phyloP scores from a whole-genome alignment of 1,139 yeast species.

The Saccharomycopsis hybrid region DNA sequence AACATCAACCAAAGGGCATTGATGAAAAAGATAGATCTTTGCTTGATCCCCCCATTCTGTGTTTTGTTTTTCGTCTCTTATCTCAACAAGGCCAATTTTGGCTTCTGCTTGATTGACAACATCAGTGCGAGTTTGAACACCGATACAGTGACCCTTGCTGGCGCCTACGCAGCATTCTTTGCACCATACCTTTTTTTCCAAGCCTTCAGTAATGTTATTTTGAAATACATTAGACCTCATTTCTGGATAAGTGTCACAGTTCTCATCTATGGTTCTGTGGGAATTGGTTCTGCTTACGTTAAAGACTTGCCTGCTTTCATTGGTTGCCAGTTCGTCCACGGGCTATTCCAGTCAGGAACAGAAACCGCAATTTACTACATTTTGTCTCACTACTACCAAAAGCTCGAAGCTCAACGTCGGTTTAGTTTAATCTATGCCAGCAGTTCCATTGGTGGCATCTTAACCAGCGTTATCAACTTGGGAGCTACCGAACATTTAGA shows the following conservation, averaged over 20 bases:
- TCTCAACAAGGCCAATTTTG: slow-evolving; percentile 66
- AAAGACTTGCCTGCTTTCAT: slow-evolving; percentile 51
- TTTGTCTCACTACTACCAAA: slow-evolving; percentile 48
- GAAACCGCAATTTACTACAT: slow-evolving; percentile 71
- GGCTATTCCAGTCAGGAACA: slow-evolving; percentile 61
- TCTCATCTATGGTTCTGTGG: slow-evolving; percentile 53
- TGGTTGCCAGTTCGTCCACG: slow-evolving; percentile 57
- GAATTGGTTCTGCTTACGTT: slow-evolving; percentile 62
- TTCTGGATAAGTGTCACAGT: slow-evolving; percentile 54
- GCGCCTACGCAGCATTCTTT: slow-evolving; percentile 57
- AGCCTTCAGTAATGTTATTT: slow-evolving; percentile 55
- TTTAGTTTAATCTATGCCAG: slow-evolving; percentile 64
- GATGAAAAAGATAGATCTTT: slow-evolving; percentile 49
- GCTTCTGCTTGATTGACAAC: slow-evolving; percentile 47
- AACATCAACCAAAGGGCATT: slow-evolving; percentile 39
- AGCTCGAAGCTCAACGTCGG: slow-evolving; percentile 61
- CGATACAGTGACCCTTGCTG: slow-evolving; percentile 53
- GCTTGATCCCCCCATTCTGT: slow-evolving; percentile 67
- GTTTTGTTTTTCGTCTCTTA: slow-evolving; percentile 61
- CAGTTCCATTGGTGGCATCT: slow-evolving; percentile 75
- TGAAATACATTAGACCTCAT: slow-evolving; percentile 59
- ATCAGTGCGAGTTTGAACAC: slow-evolving; percentile 55
- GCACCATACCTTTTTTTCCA: slow-evolving; percentile 68
- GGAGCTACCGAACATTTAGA: slow-evolving; percentile 37
- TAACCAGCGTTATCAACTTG: slow-evolving; percentile 59